Conservation (phyloP, 2,329 filamentous ascomycete species). For the Rutstroemia sp. region DNA sequence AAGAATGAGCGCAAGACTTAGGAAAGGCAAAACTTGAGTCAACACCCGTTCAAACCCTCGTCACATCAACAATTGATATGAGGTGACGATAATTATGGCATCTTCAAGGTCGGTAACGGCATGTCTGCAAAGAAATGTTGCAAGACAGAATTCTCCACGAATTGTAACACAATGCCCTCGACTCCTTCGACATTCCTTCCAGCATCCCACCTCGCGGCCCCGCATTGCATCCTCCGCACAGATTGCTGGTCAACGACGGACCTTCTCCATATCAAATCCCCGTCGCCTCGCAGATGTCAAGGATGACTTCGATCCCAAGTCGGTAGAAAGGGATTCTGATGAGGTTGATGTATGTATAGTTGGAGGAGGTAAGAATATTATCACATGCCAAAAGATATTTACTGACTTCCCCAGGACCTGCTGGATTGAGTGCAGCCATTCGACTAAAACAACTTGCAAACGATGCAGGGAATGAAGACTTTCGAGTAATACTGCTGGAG, state of each 20-base stretch:
- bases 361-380: constrained; percentile 58
- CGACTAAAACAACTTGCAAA: constrained; percentile 92
- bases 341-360: constrained; percentile 96
- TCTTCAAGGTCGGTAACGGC: constrained; percentile 23
- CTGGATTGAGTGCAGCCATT: constrained; percentile 87
- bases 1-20: constrained; percentile 6
- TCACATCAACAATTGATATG: constrained; percentile 18
- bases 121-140: constrained; percentile 22
- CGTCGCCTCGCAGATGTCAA: constrained; percentile 38
- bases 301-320: constrained; percentile 56
- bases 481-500: constrained; percentile 84
- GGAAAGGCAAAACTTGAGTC: too few species aligned
- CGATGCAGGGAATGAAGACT: constrained; percentile 90
- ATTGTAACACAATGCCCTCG: constrained; percentile 13
- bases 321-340: constrained; percentile 80
- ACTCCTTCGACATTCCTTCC: constrained; percentile 14
- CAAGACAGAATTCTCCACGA: constrained; percentile 14
- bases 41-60: neutral
- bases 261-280: constrained; percentile 37
- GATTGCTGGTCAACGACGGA: constrained; percentile 28
- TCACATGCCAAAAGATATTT: neutral
- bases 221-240: constrained; percentile 10
- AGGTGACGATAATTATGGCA: constrained; percentile 24
- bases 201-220: constrained; percentile 16
- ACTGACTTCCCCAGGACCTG: constrained; percentile 53